A percentile compares a stretch with the other conserved stretches of the same genome.
Evolutionary conservation across 2,329 filamentous ascomycete species (phyloP).

Genomic region (Colletotrichum abscissum): DNA sequence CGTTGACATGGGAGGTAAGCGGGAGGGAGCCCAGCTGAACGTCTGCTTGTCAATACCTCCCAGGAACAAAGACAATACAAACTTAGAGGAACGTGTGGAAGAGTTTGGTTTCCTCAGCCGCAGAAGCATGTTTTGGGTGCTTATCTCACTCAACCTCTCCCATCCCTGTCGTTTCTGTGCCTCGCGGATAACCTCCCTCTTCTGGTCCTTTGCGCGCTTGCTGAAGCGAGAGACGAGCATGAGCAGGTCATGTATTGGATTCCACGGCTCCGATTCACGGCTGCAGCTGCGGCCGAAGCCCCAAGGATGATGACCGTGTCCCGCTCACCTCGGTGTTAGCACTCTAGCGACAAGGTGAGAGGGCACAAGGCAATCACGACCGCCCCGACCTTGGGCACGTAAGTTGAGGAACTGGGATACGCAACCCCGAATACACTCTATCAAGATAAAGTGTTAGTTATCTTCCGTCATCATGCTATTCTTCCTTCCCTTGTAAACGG

Average conservation of each 20-base stretch:
- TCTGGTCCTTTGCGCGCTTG: not conserved
- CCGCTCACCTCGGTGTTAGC: slow-evolving; percentile 30
- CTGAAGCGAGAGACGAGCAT: not conserved
- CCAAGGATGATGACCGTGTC: not conserved
- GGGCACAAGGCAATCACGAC: too few relatives aligned
- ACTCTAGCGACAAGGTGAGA: slow-evolving; percentile 9
- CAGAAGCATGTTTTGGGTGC: not conserved
- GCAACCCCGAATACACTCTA: too few relatives aligned
- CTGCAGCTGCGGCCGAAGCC: not conserved
- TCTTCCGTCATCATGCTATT: too few relatives aligned
- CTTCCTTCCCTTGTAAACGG: too few relatives aligned
- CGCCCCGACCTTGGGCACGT: too few relatives aligned
- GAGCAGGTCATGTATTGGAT: not conserved
- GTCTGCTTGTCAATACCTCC: not conserved
- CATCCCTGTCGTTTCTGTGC: not conserved
- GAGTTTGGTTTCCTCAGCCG: not conserved
- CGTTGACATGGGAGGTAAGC: not conserved
- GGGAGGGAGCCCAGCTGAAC: not conserved
- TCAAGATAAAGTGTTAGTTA: too few relatives aligned
- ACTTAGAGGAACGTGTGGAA: not conserved
- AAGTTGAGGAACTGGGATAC: too few relatives aligned
- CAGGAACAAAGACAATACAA: not conserved
- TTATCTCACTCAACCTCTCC: not conserved
- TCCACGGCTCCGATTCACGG: not conserved
- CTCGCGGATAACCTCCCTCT: not conserved